Evolutionary conservation across 352 stramenopile species (phyloP), one percentile per base, ranked within the genome.

Genomic region (Pythium sukuiense): DNA sequence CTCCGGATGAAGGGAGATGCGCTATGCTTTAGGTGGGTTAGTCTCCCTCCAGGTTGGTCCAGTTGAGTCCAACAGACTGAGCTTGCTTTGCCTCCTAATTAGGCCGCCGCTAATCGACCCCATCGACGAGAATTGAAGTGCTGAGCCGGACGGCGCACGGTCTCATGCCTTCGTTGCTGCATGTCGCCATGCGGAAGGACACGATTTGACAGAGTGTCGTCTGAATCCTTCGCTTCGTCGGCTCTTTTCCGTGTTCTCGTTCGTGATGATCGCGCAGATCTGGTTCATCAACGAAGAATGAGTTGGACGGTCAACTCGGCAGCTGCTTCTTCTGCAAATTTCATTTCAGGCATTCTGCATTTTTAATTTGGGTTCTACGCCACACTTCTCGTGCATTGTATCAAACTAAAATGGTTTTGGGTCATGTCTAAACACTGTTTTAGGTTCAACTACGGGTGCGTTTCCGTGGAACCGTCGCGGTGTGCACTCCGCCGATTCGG

Each of bases 381-480:
- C 5, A 9, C 32, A 35, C 8, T 35, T 9, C 32, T 24, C 20
- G 20, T 24, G 32, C 11, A 16, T 16, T 13, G n/a, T 13, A 18
- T 3, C 37, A 43, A 13, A 43, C 11, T 4, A 43, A 43, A 13
- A n/a, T 43, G 12, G 1, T 5, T 3, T 52, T 52, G 2, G 45
- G 45, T 26, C 3, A 26, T 1, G 41, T 48, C 14, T 12, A 48
- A 26, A 8, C 18, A 9, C 41, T 52, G 20, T 30, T 52, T 52
- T 52, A 16, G 45, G 45, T 30, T 52, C 6, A 7, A 12, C 45
- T 5, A 3, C 41, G 5, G 53, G 26, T 60, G 33, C 33, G 50
- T 60, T 60, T 49, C 54, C 54, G 20, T 60, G 54, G 33, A 60
- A 60, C 54, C 53, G 45, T 52, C 45, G 45, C 45, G 45, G 45